phyloP scores from a whole-genome alignment of 1,284 basidiomycete genomes.

The Sporisorium graminicola region DNA sequence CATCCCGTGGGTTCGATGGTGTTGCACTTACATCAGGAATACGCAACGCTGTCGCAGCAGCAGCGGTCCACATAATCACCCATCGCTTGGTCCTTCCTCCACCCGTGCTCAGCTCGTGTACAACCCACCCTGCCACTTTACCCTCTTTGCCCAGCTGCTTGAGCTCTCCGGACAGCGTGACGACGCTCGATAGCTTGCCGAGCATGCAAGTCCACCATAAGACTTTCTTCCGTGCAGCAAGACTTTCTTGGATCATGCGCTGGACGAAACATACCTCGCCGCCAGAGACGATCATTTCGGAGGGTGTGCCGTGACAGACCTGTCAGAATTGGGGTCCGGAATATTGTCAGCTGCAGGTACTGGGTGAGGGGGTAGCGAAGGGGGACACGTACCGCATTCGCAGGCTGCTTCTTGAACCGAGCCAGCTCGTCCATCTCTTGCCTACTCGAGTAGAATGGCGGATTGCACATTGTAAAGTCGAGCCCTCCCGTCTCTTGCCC shows the following conservation, averaged over 20 bases:
- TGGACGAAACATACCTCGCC: slow-evolving; percentile 85
- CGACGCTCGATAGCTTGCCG: slow-evolving; percentile 83
- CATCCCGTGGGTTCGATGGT: too few relatives aligned
- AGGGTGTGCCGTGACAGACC: slow-evolving; percentile 78
- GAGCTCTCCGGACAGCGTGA: slow-evolving; percentile 76
- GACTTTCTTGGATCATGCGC: slow-evolving; percentile 83
- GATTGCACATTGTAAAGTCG: slow-evolving; percentile 87
- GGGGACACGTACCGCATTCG: slow-evolving; percentile 33
- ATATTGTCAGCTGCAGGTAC: background rate
- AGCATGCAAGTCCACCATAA: slow-evolving; percentile 91
- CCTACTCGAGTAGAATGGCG: slow-evolving; percentile 85
- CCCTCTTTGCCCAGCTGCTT: slow-evolving; percentile 67
- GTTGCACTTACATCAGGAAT: slow-evolving; percentile 22
- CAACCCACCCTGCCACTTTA: slow-evolving; percentile 79
- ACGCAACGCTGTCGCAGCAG: slow-evolving; percentile 7
- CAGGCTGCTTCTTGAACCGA: slow-evolving; percentile 24
- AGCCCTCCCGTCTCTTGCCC: background rate
- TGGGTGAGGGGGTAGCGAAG: too few relatives aligned
- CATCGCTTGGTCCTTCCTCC: slow-evolving; percentile 87
- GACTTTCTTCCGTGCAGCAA: slow-evolving; percentile 68
- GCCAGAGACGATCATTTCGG: slow-evolving; percentile 87
- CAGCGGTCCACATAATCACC: slow-evolving; percentile 80
- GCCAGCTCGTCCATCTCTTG: slow-evolving; percentile 75
- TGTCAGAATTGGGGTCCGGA: background rate
- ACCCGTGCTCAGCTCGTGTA: slow-evolving; percentile 79